Base-by-base conservation (phyloP, 73 alveolate genomes). In the Symbiodinium natans region DNA sequence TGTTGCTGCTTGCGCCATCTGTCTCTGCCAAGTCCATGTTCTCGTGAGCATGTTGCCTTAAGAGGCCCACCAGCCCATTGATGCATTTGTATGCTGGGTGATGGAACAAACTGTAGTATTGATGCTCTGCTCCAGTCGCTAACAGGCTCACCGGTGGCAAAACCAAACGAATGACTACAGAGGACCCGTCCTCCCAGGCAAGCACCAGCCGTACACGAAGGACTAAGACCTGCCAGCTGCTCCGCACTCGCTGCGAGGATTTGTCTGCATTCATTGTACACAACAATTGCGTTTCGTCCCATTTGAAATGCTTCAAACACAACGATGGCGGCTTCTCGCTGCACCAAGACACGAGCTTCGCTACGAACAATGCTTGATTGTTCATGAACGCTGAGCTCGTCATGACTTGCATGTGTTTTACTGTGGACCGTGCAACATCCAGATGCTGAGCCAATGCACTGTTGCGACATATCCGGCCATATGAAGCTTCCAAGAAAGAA, bases 211-310 rank as follows among this genome's bases (percentile, higher is more conserved):
- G 5, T 31, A 42, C 34, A 0, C 93, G 75, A 1, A 19, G 43
- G 5, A 73, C 93, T 77, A 84, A 42, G 13, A 84, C 93, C 40
- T 84, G 93, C 93, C 93, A 84, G 19, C 77, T 84, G n/a, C 77
- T 42, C 74, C 27, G 27, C 27, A 84, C 93, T n/a, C 77, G 41
- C 48, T 27, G 31, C 21, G 48, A 68, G 15, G 77, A 42, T 33
- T 84, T 27, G 77, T 84, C 77, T 7, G 80, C 93, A 43, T 84
- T 41, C 17, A 46, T 73, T 15, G 48, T 27, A 33, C 93, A 84
- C 17, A 21, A 48, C n/a, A 84, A 33, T 27, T 84, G 93, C 23
- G 93, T 84, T 33, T 84, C 93, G 33, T 84, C 93, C 93, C 93
- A 84, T 29, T 84, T 84, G 23, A 84, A 0, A 40, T 84, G 93